A percentile compares a stretch with the other conserved stretches of the same genome.
Conservation (phyloP, 2,329 filamentous ascomycete genomes). For the Emericellopsis atlantica region DNA sequence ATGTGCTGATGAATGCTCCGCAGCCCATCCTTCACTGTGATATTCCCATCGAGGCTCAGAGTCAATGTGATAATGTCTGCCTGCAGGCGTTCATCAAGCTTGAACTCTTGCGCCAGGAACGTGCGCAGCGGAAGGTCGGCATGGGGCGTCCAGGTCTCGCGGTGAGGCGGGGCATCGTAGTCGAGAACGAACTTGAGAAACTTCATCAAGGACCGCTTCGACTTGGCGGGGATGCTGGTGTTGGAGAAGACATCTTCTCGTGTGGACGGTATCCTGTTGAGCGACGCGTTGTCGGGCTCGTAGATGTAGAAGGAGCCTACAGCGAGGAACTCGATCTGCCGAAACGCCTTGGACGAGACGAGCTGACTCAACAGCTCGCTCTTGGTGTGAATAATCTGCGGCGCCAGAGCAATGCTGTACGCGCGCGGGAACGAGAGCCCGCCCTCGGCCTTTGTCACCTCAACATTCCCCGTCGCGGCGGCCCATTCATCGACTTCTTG, state of each 20-base stretch:
- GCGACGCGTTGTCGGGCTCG: constrained; percentile 22
- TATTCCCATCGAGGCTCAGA: constrained; percentile 52
- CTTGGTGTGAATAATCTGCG: constrained; percentile 75
- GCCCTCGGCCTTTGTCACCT: constrained; percentile 20
- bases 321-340: constrained; percentile 85
- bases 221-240: constrained; percentile 59
- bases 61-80: constrained; percentile 55
- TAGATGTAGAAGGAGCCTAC: constrained; percentile 88
- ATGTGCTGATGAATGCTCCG: constrained; percentile 67
- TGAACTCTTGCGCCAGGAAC: constrained; percentile 51
- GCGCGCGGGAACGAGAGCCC: constrained; percentile 52
- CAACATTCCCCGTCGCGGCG: constrained; percentile 19
- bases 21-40: constrained; percentile 54
- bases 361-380: constrained; percentile 67
- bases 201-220: constrained; percentile 84
- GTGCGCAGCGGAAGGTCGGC: constrained; percentile 39
- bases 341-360: constrained; percentile 79
- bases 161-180: constrained; percentile 45
- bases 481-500: constrained; percentile 72
- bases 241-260: constrained; percentile 86
- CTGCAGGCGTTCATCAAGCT: constrained; percentile 55
- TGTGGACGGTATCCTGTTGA: constrained; percentile 71
- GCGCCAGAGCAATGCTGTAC: constrained; percentile 74
- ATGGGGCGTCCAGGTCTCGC: constrained; percentile 44
- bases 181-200: constrained; percentile 80